Evolutionary conservation across 192 early-diverging fungal genomes (phyloP), one percentile per base, ranked within the genome.

Genomic region (Lunasporangiospora selenospora): DNA sequence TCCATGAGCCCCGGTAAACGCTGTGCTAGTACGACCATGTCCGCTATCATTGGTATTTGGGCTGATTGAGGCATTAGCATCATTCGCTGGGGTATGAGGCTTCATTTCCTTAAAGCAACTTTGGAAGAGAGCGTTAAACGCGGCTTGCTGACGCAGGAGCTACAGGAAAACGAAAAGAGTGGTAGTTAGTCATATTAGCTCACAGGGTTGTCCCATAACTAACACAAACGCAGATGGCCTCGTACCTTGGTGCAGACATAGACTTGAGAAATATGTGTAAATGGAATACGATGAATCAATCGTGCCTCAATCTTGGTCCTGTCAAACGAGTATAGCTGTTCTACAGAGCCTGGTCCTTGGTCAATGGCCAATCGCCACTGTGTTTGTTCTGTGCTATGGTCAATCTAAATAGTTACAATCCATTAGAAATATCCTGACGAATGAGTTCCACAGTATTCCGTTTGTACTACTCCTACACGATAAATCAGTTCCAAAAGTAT

Each of bases 51-150:
- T 43, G 18, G 34, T 23, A 32, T 12, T 26, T 46, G 44, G 3
- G 52, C 54, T 30, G 18, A 16, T 16, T 39, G 58, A 3, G 32
- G 39, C 13, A 60, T 39, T 4, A 54, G 43, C 10, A 39, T 55
- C 3, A 57, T n/a, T 23, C 50, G 43, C 33, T 55, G n/a, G n/a
- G 39, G 11, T 13, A 40, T 40, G 39, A n/a, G 48, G 23, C 4
- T 39, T 39, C 7, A 67, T 60, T 23, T 71, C 65, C 31, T 79
- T 81, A 54, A 83, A 83, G n/a, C 79, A 81, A 39, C 77, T 79
- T 26, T 73, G 77, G 41, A 83, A 75, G 0, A 83, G 45, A 0
- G 78, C 34, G 33, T 83, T 80, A 61, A 80, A 83, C 4, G 55
- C 39, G 48, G 81, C 16, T 48, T 83, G 81, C 16, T 76, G 76